Evolutionary conservation across 2,329 filamentous ascomycete species (phyloP), one percentile per base, ranked within the genome.

Genomic region (Ophiostoma piceae): DNA sequence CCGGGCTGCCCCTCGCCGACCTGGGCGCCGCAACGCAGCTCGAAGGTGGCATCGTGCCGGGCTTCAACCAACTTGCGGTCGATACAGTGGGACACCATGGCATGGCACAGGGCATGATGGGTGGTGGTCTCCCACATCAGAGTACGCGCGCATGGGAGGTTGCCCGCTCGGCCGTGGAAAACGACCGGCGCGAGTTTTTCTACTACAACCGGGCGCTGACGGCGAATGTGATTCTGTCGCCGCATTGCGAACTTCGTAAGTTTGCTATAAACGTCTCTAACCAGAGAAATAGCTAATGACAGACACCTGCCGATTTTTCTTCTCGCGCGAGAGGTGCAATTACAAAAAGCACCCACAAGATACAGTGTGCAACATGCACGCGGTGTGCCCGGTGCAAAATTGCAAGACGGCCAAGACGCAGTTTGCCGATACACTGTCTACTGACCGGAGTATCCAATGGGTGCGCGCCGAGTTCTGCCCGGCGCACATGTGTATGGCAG

Each of bases 231-330:
- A 26, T 67, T 1, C 1, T 12, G 3, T 71, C 71, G 1, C 32
- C 22, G 1, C 68, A 67, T 32, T 71, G 71, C 35, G 39, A 67
- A 29, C 41, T 39, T 1, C 71, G 70, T 71, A 35, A 43, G 70
- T 60, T 14, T n/a, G 26, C 26, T 29, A 1, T 64, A 11, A 4
- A 7, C 35, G 4, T 62, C 11, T 16, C 11, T 35, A 29, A 29
- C 26, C 26, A 29, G 26, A 29, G 26, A 29, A 29, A 29, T 29
- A 29, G 60, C 29, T 35, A 64, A 11, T 7, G 12, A 16, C 60
- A 73, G 72, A 73, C 66, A 73, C 72, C 0, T 73, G 72, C 67
- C 60, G 67, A 1, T 72, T 64, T 66, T 73, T 73, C 47, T 73
- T 71, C 14, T 43, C 68, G 2, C 14, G 37, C 2, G 67, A 70